Evolutionary conservation across 2,329 filamentous ascomycete genomes (phyloP).

Genomic region (Lecanoromycetidae sp.): DNA sequence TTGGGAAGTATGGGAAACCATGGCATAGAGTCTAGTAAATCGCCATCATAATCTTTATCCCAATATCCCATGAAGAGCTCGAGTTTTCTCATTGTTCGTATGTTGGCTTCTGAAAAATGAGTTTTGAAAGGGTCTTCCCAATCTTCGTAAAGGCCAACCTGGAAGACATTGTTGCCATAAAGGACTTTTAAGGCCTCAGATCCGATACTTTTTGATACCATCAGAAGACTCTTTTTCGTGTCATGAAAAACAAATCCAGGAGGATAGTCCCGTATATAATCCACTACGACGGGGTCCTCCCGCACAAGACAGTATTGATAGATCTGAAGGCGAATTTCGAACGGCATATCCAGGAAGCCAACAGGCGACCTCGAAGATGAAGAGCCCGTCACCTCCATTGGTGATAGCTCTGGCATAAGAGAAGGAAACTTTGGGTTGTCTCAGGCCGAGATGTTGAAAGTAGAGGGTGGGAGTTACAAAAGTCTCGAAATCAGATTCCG

Average conservation of each 20-base stretch:
- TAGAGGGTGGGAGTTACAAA: no score
- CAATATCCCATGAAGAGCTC: neutral
- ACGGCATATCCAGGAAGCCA: neutral
- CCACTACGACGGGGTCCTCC: neutral
- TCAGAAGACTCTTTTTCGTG: neutral
- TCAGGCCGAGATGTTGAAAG: no score
- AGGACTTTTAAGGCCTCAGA: neutral
- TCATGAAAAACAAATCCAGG: neutral
- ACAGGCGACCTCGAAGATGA: neutral
- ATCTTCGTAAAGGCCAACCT: neutral
- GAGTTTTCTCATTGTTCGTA: neutral
- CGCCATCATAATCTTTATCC: neutral
- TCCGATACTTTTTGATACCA: neutral
- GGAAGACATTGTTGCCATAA: neutral
- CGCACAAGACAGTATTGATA: slow-evolving; percentile 2
- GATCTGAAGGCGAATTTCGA: slow-evolving; percentile 3
- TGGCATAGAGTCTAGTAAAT: neutral
- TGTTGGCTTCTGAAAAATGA: neutral
- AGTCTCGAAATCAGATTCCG: no score
- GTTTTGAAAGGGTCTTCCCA: neutral
- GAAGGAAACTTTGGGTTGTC: no score
- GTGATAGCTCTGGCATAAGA: no score
- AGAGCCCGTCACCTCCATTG: neutral
- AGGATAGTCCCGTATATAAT: neutral
- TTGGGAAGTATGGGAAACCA: neutral